These are phyloP conservation scores for Vachellia pachyceras DNA, from an alignment of 306 rosid genomes.

Conservation along the genomic window DNA sequence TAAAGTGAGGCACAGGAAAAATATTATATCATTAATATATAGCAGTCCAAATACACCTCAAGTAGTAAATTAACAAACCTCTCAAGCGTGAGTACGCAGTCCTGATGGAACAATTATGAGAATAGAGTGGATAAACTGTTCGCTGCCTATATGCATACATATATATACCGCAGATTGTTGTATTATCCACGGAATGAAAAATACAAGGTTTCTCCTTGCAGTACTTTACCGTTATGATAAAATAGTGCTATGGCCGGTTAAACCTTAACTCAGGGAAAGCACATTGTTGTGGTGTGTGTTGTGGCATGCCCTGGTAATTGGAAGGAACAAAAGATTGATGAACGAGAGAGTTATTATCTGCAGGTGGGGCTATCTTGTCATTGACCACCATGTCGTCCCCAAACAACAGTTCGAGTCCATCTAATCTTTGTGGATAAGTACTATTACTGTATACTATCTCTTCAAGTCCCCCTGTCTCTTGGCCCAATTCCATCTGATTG, in stretches of 20 bases:
- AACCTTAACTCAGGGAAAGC: slow-evolving; percentile 51
- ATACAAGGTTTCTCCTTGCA: slow-evolving; percentile 28
- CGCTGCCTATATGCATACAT: slow-evolving; percentile 2
- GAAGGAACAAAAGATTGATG: slow-evolving; percentile 48
- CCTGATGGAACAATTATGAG: slow-evolving; percentile 19
- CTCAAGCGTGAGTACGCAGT: background rate
- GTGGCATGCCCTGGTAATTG: slow-evolving; percentile 26
- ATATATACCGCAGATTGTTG: slow-evolving; percentile 27
- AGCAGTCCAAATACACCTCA: slow-evolving; percentile 15
- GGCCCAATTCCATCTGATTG: slow-evolving; percentile 38
- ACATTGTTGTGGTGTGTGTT: slow-evolving; percentile 40
- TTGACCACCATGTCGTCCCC: slow-evolving; percentile 48
- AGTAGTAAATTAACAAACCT: slow-evolving; percentile 12
- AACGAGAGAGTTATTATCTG: slow-evolving; percentile 46
- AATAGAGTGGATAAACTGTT: background rate
- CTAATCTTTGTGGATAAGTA: slow-evolving; percentile 41
- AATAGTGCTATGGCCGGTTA: slow-evolving; percentile 32
- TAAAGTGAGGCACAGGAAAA: slow-evolving; percentile 16
- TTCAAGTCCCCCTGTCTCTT: slow-evolving; percentile 39
- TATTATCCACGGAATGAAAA: slow-evolving; percentile 35
- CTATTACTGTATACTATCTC: slow-evolving; percentile 36
- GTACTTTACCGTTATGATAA: background rate
- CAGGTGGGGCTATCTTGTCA: background rate
- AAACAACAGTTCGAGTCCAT: slow-evolving; percentile 58
- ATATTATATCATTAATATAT: background rate